phyloP scores from a whole-genome alignment of 495 filamentous ascomycete genomes.

The Glarea lozoyensis region DNA sequence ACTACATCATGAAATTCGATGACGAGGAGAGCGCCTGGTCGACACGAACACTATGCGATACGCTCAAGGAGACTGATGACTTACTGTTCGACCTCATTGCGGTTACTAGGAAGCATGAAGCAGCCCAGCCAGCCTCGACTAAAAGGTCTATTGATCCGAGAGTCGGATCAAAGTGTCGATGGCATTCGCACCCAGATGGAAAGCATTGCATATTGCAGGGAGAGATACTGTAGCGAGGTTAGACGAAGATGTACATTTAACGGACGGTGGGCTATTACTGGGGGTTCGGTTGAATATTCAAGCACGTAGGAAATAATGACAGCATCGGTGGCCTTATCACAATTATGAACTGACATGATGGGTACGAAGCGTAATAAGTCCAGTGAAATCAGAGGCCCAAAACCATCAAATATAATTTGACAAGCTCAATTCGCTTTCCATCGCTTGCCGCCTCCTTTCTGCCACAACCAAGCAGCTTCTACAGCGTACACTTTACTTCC shows the following conservation, averaged over 20 bases:
- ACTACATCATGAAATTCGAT: slow-evolving; percentile 1
- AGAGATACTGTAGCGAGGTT: slow-evolving; percentile 73
- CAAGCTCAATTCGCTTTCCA: slow-evolving; percentile 17
- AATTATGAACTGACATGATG: too few relatives aligned
- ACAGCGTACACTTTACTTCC: slow-evolving; percentile 72
- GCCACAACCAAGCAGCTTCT: slow-evolving; percentile 87
- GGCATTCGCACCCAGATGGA: neutral
- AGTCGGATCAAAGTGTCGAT: neutral
- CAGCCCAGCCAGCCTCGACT: neutral
- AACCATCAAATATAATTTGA: too few relatives aligned
- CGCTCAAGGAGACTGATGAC: neutral
- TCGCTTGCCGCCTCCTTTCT: slow-evolving; percentile 61
- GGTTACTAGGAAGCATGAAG: neutral
- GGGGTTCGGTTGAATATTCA: too few relatives aligned
- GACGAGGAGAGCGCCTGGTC: neutral
- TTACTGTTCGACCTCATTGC: neutral
- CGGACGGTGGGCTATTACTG: too few relatives aligned
- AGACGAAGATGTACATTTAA: slow-evolving; percentile 69
- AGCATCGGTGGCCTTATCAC: too few relatives aligned
- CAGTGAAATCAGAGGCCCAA: too few relatives aligned
- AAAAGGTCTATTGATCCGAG: neutral
- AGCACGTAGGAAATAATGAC: too few relatives aligned
- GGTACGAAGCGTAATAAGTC: too few relatives aligned
- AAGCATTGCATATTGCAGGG: slow-evolving; percentile 59
- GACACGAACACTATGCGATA: neutral